Conservation (phyloP, 2,329 filamentous ascomycete genomes). For the Colletotrichum karsti region DNA sequence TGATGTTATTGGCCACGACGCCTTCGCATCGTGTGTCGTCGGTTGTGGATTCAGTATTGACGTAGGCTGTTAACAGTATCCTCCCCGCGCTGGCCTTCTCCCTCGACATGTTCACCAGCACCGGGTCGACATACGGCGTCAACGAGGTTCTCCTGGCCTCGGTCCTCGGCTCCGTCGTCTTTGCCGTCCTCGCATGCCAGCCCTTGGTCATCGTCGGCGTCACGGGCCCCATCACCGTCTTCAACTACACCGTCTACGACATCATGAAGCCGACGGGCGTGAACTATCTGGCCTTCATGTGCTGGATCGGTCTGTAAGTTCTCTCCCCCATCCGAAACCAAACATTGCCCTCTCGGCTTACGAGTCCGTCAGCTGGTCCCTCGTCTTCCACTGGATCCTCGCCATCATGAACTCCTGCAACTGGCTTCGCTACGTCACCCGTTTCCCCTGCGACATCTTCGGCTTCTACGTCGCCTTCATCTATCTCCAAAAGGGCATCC, state of each 20-base stretch:
- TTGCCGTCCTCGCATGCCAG: constrained; percentile 81
- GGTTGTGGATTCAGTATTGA: background rate
- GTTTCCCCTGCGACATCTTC: constrained; percentile 93
- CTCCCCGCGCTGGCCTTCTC: constrained; percentile 89
- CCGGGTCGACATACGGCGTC: constrained; percentile 83
- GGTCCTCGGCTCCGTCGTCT: constrained; percentile 83
- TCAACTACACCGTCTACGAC: constrained; percentile 93
- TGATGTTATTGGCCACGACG: no score
- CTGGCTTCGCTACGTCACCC: constrained; percentile 86
- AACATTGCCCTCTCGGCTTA: background rate
- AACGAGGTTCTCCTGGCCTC: constrained; percentile 91
- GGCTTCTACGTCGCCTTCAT: constrained; percentile 94
- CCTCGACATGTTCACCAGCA: constrained; percentile 93
- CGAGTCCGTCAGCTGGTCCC: constrained; percentile 69
- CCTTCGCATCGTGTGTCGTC: background rate
- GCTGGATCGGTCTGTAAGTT: constrained; percentile 82
- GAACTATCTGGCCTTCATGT: constrained; percentile 90
- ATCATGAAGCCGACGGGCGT: constrained; percentile 82
- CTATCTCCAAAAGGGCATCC: constrained; percentile 90
- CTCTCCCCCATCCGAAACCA: background rate
- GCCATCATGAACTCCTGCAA: constrained; percentile 90
- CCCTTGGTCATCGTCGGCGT: constrained; percentile 92
- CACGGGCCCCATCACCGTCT: constrained; percentile 91
- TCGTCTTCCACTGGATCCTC: constrained; percentile 85
- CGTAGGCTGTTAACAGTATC: constrained; percentile 65